A percentile compares a stretch with the other conserved stretches of the same genome.
Evolutionary conservation across 179 eudicot species (phyloP).

Genomic region (Camellia oleifera): DNA sequence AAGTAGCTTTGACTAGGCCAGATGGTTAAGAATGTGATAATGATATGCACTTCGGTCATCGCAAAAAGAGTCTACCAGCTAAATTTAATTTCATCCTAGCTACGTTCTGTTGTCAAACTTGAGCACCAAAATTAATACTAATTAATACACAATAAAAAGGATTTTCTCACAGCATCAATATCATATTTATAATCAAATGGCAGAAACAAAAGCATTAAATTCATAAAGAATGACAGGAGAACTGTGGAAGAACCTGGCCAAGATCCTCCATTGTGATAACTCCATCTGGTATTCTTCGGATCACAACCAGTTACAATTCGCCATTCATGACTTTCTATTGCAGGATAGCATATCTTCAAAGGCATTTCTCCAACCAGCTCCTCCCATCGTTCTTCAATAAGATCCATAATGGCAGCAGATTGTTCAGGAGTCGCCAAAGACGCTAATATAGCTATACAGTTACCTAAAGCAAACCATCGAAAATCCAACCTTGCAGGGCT

Average conservation of each 20-base stretch:
- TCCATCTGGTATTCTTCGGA: slow-evolving; percentile 93
- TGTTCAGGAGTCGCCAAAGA: slow-evolving; percentile 86
- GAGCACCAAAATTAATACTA: background rate
- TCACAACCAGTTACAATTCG: slow-evolving; percentile 83
- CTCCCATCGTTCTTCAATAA: slow-evolving; percentile 80
- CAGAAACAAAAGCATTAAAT: background rate
- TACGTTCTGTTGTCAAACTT: background rate
- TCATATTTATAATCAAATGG: background rate
- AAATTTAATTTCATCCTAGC: background rate
- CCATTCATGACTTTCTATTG: slow-evolving; percentile 87
- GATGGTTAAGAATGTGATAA: background rate
- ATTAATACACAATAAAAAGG: background rate
- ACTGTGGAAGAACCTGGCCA: slow-evolving; percentile 72
- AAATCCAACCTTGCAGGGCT: slow-evolving; percentile 93
- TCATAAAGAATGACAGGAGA: background rate
- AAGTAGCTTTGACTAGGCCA: background rate
- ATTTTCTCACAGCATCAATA: background rate
- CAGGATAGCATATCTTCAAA: slow-evolving; percentile 72
- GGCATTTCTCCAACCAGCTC: slow-evolving; percentile 94
- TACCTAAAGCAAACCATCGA: slow-evolving; percentile 89
- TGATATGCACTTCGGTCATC: background rate
- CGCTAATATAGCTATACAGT: slow-evolving; percentile 80
- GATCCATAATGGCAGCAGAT: slow-evolving; percentile 86
- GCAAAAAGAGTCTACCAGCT: background rate
- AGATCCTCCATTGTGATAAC: slow-evolving; percentile 92